Percentiles rank a stretch among this genome's conserved stretches.
Evolutionary conservation across 164 flowering plant genomes (phyloP).

Genomic region (Macadamia tetraphylla): DNA sequence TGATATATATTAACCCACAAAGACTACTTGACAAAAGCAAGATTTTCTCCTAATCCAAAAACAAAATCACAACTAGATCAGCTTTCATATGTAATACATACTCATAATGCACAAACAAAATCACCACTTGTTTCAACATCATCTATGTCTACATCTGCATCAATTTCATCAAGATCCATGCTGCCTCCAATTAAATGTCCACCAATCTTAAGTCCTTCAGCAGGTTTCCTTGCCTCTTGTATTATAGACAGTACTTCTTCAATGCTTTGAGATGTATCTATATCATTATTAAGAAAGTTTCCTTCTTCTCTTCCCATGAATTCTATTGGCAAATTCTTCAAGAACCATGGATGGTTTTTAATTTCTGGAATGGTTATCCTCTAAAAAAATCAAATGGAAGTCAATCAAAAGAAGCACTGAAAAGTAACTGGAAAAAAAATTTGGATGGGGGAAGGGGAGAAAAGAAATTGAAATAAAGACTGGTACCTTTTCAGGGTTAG

Average conservation of each 20-base stretch:
- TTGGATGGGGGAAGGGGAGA: too few species aligned
- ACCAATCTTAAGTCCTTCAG: slow-evolving; percentile 30
- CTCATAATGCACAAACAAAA: slow-evolving; percentile 62
- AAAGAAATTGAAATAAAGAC: too few species aligned
- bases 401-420: neutral
- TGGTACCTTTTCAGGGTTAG: slow-evolving; percentile 66
- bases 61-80: neutral
- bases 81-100: neutral
- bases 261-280: slow-evolving; percentile 39
- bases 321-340: slow-evolving; percentile 65
- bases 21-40: neutral
- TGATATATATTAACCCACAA: neutral
- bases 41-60: neutral
- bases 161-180: slow-evolving; percentile 74
- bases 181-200: slow-evolving; percentile 43
- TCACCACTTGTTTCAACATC: slow-evolving; percentile 74
- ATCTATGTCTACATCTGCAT: slow-evolving; percentile 64
- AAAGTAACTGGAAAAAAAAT: neutral
- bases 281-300: slow-evolving; percentile 22
- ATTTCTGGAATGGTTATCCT: slow-evolving; percentile 76
- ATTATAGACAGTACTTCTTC: slow-evolving; percentile 64
- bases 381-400: slow-evolving; percentile 29
- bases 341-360: slow-evolving; percentile 70
- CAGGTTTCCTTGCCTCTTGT: slow-evolving; percentile 62
- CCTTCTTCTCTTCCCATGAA: slow-evolving; percentile 44